Evolutionary conservation across 352 stramenopile species (phyloP).

Genomic region (Globisporangium echinulatum): DNA sequence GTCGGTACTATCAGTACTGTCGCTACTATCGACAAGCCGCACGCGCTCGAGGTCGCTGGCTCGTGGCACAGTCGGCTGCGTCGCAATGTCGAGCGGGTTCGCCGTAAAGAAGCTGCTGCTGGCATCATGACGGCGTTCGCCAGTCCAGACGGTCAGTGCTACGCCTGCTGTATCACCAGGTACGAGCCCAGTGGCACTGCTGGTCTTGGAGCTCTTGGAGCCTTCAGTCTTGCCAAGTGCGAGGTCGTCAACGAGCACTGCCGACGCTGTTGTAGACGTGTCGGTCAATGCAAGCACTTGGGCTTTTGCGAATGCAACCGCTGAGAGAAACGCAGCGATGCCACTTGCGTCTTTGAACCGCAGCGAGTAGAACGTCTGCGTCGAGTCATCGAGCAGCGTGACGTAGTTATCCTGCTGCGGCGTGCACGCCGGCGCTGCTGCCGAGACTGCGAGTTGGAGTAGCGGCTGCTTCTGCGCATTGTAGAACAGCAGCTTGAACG

Average conservation of each 20-base stretch:
- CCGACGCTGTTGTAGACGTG: not conserved
- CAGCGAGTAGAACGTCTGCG: constrained; percentile 65
- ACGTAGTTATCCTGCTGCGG: constrained; percentile 73
- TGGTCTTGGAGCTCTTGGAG: constrained; percentile 16
- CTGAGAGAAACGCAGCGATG: constrained; percentile 35
- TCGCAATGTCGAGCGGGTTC: constrained; percentile 49
- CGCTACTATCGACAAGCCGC: constrained; percentile 20
- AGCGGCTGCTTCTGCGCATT: constrained; percentile 63
- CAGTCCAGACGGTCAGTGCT: constrained; percentile 47
- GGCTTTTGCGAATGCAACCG: constrained; percentile 45
- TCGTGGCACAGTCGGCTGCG: constrained; percentile 14
- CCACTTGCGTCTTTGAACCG: constrained; percentile 51
- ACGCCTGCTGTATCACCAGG: constrained; percentile 47
- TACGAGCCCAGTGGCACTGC: constrained; percentile 18
- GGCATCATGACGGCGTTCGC: not conserved
- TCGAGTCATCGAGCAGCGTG: constrained; percentile 46
- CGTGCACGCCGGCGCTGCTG: constrained; percentile 30
- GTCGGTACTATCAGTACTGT: not conserved
- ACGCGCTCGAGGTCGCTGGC: constrained; percentile 41
- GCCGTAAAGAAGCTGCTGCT: constrained; percentile 32
- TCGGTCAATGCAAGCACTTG: constrained; percentile 27
- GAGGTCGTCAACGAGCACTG: constrained; percentile 43
- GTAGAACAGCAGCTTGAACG: constrained; percentile 68
- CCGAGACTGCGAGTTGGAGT: constrained; percentile 33
- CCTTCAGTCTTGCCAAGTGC: constrained; percentile 19